phyloP scores from a whole-genome alignment of 371 early-diverging fungal genomes.

The Blastocladiella emersonii region DNA sequence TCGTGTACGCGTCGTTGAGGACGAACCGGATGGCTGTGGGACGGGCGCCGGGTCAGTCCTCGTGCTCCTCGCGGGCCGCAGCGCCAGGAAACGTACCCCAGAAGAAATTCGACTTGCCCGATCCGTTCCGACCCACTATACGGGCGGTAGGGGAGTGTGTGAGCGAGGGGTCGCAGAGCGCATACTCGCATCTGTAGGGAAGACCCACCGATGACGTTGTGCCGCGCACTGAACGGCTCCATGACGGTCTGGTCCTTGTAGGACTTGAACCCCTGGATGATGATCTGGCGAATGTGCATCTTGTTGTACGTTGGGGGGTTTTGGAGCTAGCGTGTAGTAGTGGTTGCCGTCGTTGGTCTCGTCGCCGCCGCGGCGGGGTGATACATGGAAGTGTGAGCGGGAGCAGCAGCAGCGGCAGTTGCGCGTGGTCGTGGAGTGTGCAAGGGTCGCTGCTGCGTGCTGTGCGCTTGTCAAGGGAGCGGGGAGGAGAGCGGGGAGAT shows the following conservation, averaged over 20 bases:
- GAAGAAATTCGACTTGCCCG: conserved; percentile 99
- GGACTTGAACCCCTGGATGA: conserved; percentile 96
- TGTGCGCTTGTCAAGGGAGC: too few species aligned
- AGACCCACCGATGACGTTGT: conserved; percentile 88
- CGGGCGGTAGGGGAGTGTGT: neutral
- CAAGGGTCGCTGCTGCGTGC: too few species aligned
- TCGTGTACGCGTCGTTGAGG: conserved; percentile 87
- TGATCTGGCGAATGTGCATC: conserved; percentile 37
- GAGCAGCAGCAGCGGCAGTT: too few species aligned
- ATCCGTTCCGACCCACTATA: conserved; percentile 96
- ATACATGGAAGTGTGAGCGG: too few species aligned
- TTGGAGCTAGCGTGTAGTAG: too few species aligned
- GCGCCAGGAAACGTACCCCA: conserved; percentile 28
- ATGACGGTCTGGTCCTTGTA: conserved; percentile 89
- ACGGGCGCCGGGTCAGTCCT: too few species aligned
- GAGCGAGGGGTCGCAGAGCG: too few species aligned
- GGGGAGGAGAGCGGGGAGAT: too few species aligned
- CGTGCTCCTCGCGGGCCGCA: too few species aligned
- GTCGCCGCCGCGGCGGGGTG: too few species aligned
- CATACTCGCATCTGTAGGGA: conserved; percentile 49
- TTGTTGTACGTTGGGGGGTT: neutral
- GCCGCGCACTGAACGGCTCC: conserved; percentile 80
- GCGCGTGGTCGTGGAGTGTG: too few species aligned
- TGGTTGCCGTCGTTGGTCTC: too few species aligned
- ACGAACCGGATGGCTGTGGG: conserved; percentile 95